Evolutionary conservation across 208 protist genomes (phyloP).

Genomic region (Leishmania tarentolae): DNA sequence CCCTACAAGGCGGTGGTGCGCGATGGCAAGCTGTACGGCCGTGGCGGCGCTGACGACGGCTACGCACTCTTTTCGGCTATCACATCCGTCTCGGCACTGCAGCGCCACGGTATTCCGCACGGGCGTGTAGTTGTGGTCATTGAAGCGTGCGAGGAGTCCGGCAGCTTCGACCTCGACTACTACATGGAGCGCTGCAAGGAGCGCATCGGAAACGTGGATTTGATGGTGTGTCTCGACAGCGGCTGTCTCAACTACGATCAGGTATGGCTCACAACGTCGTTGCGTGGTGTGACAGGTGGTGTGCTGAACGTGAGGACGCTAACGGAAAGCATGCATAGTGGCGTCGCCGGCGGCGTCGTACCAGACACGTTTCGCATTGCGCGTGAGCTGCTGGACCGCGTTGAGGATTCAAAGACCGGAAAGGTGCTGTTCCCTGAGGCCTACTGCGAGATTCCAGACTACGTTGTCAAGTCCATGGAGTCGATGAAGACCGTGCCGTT

Average conservation of each 20-base stretch:
- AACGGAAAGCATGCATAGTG: slow-evolving; percentile 93
- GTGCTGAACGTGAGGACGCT: slow-evolving; percentile 87
- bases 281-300: slow-evolving; percentile 91
- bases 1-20: slow-evolving; percentile 86
- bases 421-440: slow-evolving; percentile 86
- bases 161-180: slow-evolving; percentile 86
- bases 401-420: slow-evolving; percentile 94
- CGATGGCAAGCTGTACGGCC: slow-evolving; percentile 91
- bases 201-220: slow-evolving; percentile 77
- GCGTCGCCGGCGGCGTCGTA: slow-evolving; percentile 93
- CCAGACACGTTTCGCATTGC: slow-evolving; percentile 95
- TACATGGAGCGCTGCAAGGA: slow-evolving; percentile 76
- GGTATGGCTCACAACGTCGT: slow-evolving; percentile 95
- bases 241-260: slow-evolving; percentile 94
- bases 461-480: slow-evolving; percentile 55
- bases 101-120: slow-evolving; percentile 82
- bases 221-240: slow-evolving; percentile 96
- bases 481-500: slow-evolving; percentile 68
- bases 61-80: slow-evolving; percentile 90
- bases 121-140: slow-evolving; percentile 84
- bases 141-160: slow-evolving; percentile 92
- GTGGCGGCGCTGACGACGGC: slow-evolving; percentile 92
- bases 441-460: slow-evolving; percentile 88
- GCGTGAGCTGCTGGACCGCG: slow-evolving; percentile 82
- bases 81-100: slow-evolving; percentile 70